These are phyloP conservation scores for Cyclospora cayetanensis DNA, from an alignment of 169 alveolate genomes.

Conservation along the genomic window DNA sequence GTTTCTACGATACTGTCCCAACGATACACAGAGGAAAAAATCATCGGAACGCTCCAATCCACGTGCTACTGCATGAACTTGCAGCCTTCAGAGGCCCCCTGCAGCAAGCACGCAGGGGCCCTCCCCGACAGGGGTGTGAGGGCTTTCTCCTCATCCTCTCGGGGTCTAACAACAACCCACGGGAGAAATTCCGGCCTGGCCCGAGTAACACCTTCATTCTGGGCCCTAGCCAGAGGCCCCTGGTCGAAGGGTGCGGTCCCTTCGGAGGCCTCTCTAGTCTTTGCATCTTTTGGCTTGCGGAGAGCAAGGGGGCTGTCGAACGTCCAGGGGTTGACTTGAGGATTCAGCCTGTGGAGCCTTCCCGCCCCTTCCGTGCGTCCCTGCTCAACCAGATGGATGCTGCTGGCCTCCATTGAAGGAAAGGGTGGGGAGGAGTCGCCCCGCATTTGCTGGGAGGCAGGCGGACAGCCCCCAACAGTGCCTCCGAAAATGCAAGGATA, in stretches of 20 bases:
- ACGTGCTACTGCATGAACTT: not conserved
- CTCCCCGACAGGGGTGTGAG: constrained; percentile 36
- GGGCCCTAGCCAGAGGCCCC: not conserved
- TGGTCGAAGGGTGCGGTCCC: not conserved
- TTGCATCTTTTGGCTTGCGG: constrained; percentile 13
- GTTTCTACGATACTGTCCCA: constrained; percentile 24
- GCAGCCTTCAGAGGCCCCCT: constrained; percentile 44
- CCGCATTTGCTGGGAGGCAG: constrained; percentile 7
- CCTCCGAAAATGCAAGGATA: constrained; percentile 16
- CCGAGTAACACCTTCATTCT: not conserved
- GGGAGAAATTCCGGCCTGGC: constrained; percentile 26
- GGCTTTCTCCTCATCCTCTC: constrained; percentile 49
- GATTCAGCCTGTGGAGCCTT: not conserved
- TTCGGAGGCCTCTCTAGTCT: not conserved
- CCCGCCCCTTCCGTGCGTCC: not conserved
- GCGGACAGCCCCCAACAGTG: not conserved
- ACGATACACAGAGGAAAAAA: not conserved
- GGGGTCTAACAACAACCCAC: constrained; percentile 33
- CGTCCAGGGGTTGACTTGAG: not conserved
- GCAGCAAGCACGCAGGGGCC: constrained; percentile 37
- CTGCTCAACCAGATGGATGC: not conserved
- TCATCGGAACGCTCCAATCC: not conserved
- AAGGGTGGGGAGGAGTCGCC: not conserved
- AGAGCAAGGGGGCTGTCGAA: constrained; percentile 55
- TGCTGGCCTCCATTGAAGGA: not conserved